Conservation (phyloP, 768 basidiomycete species). For the Auriscalpium vulgare region DNA sequence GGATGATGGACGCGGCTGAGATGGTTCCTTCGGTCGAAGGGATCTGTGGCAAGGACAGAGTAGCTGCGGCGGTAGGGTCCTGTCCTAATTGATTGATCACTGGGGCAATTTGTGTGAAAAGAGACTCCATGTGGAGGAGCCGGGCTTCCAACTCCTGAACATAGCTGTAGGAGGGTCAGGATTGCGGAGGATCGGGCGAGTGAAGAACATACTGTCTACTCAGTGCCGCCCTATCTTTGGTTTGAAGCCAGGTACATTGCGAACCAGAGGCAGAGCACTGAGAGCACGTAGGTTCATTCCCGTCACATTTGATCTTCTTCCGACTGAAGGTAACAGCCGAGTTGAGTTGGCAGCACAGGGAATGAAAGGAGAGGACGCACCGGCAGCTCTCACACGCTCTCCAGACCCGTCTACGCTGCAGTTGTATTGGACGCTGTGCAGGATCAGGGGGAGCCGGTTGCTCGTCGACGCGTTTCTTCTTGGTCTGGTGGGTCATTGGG, state of each 20-base stretch:
- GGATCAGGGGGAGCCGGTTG: constrained; percentile 38
- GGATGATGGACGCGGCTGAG: constrained; percentile 15
- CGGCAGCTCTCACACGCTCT: constrained; percentile 86
- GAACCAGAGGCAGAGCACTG: constrained; percentile 71
- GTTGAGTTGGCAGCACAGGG: constrained; percentile 10
- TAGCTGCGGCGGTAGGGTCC: constrained; percentile 27
- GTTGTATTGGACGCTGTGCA: constrained; percentile 63
- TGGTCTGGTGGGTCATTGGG: constrained; percentile 46
- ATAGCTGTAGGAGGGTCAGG: constrained; percentile 44
- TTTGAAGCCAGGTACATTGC: constrained; percentile 84
- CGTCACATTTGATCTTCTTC: constrained; percentile 93
- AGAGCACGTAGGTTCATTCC: constrained; percentile 77
- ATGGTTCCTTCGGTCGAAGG: constrained; percentile 8
- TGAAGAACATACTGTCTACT: constrained; percentile 70
- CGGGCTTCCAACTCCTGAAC: constrained; percentile 88
- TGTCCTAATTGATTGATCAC: constrained; percentile 68
- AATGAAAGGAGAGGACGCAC: constrained; percentile 33
- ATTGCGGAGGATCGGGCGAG: constrained; percentile 15
- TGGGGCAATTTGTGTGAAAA: constrained; percentile 79
- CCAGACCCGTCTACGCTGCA: constrained; percentile 79
- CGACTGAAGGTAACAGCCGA: constrained; percentile 39
- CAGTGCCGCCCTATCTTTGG: constrained; percentile 82
- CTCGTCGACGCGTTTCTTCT: constrained; percentile 75
- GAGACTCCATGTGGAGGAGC: constrained; percentile 77
- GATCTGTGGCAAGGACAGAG: constrained; percentile 4